Evolutionary conservation across 2,329 filamentous ascomycete species (phyloP), one percentile per base, ranked within the genome.

Genomic region (Pestalotiopsis sp.): DNA sequence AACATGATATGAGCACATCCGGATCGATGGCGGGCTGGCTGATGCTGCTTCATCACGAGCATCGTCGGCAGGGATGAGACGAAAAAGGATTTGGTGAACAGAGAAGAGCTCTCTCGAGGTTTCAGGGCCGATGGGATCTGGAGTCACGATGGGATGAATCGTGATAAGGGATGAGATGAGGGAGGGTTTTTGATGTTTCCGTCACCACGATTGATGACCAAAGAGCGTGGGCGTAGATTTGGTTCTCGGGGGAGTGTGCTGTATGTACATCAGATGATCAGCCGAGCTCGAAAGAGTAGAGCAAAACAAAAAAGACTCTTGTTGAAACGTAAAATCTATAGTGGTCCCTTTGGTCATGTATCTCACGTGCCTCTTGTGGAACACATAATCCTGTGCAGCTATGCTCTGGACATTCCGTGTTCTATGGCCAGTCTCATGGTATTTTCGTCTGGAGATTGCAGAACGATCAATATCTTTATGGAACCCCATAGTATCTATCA

Each of bases 201-300:
- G 17, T 38, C n/a, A 23, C 38, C 36, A 64, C 36, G 61, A 64
- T 45, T 64, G 61, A 64, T 25, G 61, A 64, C 20, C 17, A 20
- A 20, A 31, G 13, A 20, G 31, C 59, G 17, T 38, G 31, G 38
- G 59, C 9, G 11, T 52, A 52, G 2, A 11, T 20, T 38, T 61
- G 4, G 27, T 25, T 31, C 14, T 39, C 14, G 5, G 31, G 23
- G n/a, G 57, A 52, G 45, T 52, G 45, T 52, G 55, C 55, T 38
- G 17, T 13, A 11, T 64, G 59, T 61, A 61, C 59, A 39, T 31
- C 27, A 31, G 27, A 31, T 31, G 27, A 52, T 17, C 45, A 49
- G 61, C 25, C 45, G 20, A 41, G 36, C 61, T 64, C 25, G 20
- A 64, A 38, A 64, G 38, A 41, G 61, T 31, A 45, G 61, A 64